phyloP scores from a whole-genome alignment of 2,329 filamentous ascomycete species.

The Fusarium hainanense region DNA sequence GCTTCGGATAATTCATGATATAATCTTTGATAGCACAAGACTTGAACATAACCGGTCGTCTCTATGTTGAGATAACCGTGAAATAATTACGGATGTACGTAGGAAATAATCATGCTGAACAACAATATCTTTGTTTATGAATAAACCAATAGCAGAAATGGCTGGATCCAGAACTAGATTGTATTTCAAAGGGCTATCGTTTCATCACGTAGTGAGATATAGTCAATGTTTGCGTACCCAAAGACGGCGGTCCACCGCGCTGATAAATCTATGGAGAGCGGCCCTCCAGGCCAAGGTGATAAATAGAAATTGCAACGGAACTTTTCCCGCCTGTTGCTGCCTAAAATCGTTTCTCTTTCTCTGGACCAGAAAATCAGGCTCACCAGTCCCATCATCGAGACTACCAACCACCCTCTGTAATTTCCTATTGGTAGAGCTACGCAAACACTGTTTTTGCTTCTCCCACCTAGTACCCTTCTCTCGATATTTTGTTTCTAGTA shows the following conservation, averaged over 20 bases:
- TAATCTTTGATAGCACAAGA: not conserved
- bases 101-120: rapidly evolving
- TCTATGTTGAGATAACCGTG: not conserved
- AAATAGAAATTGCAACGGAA: not conserved
- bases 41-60: not conserved
- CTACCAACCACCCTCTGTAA: too few species aligned
- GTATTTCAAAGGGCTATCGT: not conserved
- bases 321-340: not conserved
- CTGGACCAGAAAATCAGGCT: too few species aligned
- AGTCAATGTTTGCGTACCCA: not conserved
- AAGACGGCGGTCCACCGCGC: too few species aligned
- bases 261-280: too few species aligned
- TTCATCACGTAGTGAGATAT: not conserved
- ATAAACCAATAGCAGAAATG: too few species aligned
- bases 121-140: not conserved
- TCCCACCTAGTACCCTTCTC: too few species aligned
- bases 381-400: too few species aligned
- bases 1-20: not conserved
- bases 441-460: too few species aligned
- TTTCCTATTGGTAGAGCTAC: too few species aligned
- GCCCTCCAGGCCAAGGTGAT: too few species aligned
- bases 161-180: too few species aligned
- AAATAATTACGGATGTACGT: not conserved
- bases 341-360: not conserved
- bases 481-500: too few species aligned